These are phyloP conservation scores for Eimeria maxima DNA, from an alignment of 169 alveolate genomes.

Conservation along the genomic window DNA sequence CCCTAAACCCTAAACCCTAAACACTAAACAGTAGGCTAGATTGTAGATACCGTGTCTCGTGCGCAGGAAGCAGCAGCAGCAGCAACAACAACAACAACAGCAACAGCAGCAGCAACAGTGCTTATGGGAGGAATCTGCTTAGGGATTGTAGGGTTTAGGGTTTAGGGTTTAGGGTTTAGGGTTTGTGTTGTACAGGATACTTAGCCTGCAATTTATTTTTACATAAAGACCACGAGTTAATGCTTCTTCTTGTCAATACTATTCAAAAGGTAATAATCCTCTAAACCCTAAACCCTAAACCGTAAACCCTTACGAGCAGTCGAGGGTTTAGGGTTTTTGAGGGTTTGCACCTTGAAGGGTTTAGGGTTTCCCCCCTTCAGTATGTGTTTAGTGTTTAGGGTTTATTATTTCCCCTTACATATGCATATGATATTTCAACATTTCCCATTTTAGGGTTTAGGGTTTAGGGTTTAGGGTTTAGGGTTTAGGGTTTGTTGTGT, in stretches of 20 bases:
- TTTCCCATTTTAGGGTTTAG: not conserved
- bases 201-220: conserved; percentile 95
- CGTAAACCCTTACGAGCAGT: not conserved
- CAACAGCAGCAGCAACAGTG: conserved; percentile 31
- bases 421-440: too few relatives aligned
- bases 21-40: not conserved
- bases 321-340: conserved; percentile 51
- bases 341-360: too few relatives aligned
- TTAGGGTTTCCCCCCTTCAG: too few relatives aligned
- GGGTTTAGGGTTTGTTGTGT: conserved; percentile 34
- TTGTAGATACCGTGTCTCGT: too few relatives aligned
- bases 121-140: not conserved
- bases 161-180: conserved; percentile 43
- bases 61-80: too few relatives aligned
- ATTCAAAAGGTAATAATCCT: conserved; percentile 90
- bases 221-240: conserved; percentile 92
- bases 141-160: not conserved
- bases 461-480: conserved; percentile 15
- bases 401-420: too few relatives aligned
- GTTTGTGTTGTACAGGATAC: conserved; percentile 90
- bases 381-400: too few relatives aligned
- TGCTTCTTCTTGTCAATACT: conserved; percentile 95
- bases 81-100: not conserved
- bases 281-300: not conserved
- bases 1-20: not conserved